phyloP scores from a whole-genome alignment of 2,329 filamentous ascomycete species.

The Acrodontium crateriforme region DNA sequence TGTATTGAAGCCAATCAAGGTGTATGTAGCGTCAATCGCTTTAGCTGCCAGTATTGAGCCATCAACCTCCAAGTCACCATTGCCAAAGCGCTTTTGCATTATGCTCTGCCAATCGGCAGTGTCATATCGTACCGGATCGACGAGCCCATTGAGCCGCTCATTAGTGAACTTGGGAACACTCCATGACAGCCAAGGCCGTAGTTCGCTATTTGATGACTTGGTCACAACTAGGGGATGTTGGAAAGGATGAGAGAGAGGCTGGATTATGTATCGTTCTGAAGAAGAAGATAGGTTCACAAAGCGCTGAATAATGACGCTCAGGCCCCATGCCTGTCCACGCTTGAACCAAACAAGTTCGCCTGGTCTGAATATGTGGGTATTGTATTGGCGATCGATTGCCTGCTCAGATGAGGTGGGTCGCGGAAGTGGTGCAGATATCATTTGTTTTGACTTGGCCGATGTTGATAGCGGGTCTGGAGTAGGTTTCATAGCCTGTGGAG shows the following conservation, averaged over 20 bases:
- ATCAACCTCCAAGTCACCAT: conserved; percentile 40
- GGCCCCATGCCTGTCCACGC: conserved; percentile 38
- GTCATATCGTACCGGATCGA: conserved; percentile 29
- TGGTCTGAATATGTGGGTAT: conserved; percentile 37
- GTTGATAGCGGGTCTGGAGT: too few relatives aligned
- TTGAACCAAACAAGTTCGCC: conserved; percentile 46
- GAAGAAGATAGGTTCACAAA: conserved; percentile 18
- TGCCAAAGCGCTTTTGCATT: conserved; percentile 28
- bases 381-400: conserved; percentile 33
- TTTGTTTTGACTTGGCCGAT: too few relatives aligned
- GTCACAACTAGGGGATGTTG: conserved; percentile 22
- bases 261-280: conserved; percentile 19
- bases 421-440: conserved; percentile 26
- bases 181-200: conserved; percentile 47
- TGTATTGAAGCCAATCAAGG: conserved; percentile 36
- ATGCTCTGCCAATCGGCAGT: conserved; percentile 37
- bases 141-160: conserved; percentile 27
- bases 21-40: conserved; percentile 41
- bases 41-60: conserved; percentile 45
- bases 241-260: conserved; percentile 28
- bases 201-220: conserved; percentile 28
- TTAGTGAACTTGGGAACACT: conserved; percentile 40
- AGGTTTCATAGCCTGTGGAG: conserved; percentile 16
- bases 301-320: conserved; percentile 37
- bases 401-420: conserved; percentile 33